Evolutionary conservation across 2,329 filamentous ascomycete species (phyloP).

Genomic region (Scedosporium minutisporum): DNA sequence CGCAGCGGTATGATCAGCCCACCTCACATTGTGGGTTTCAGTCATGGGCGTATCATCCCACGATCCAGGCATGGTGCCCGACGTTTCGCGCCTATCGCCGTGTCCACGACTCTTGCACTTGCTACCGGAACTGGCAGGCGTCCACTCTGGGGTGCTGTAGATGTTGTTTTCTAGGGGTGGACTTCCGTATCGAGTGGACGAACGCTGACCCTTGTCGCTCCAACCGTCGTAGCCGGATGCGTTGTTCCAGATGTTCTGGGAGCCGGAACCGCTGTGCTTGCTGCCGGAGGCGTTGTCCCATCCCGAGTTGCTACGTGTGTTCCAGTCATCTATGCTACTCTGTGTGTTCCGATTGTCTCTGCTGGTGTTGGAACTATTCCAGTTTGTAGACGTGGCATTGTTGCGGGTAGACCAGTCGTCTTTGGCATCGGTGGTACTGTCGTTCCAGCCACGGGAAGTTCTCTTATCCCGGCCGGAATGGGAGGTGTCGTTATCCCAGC

Average conservation of each 20-base stretch:
- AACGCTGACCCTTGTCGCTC: background rate
- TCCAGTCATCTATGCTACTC: background rate
- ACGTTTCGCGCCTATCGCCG: background rate
- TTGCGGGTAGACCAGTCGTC: background rate
- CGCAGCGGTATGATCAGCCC: background rate
- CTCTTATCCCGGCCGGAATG: background rate
- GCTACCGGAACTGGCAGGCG: background rate
- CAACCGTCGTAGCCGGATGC: background rate
- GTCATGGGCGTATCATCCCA: background rate
- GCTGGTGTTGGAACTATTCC: no score
- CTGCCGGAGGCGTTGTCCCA: no score
- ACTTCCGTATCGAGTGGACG: no score
- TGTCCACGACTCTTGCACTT: background rate
- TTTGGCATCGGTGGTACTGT: background rate
- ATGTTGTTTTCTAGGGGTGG: background rate
- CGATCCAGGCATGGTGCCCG: background rate
- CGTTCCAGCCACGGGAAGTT: no score
- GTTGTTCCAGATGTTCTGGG: background rate
- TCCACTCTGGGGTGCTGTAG: no score
- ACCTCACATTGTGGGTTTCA: background rate
- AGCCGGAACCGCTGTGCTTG: background rate
- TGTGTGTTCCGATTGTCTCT: background rate
- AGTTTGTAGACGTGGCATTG: background rate
- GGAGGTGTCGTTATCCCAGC: slow-evolving; percentile 1
- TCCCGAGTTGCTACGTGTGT: no score